Conservation (phyloP, 2,329 filamentous ascomycete species). For the Ophiostoma himal-ulmi region DNA sequence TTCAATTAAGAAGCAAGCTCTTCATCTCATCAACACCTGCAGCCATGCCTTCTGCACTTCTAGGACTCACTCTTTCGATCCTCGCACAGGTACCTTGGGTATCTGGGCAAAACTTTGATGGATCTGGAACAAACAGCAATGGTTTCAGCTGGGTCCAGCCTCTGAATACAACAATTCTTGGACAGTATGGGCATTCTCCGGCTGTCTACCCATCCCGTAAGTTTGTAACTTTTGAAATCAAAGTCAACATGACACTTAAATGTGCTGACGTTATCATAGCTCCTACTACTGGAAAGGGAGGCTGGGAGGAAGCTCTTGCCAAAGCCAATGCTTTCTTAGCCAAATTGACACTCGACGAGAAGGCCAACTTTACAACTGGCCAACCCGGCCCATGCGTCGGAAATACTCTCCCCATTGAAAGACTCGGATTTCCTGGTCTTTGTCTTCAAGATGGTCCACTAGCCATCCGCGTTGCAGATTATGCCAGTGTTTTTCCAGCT, state of each 20-base stretch:
- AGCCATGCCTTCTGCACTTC: conserved; percentile 10
- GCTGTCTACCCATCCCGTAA: not conserved
- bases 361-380: conserved; percentile 71
- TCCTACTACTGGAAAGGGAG: not conserved
- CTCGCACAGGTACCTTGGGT: conserved; percentile 3
- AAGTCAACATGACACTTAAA: not conserved
- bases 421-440: conserved; percentile 52
- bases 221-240: not conserved
- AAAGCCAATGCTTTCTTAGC: conserved; percentile 60
- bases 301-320: conserved; percentile 5
- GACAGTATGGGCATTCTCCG: conserved; percentile 8
- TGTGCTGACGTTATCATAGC: not conserved
- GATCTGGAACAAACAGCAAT: not conserved
- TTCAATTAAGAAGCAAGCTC: not conserved
- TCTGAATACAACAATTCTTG: not conserved
- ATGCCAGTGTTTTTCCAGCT: conserved; percentile 63
- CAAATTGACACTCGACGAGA: conserved; percentile 63
- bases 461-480: conserved; percentile 60
- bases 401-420: conserved; percentile 43
- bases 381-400: conserved; percentile 33
- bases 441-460: conserved; percentile 69
- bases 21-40: not conserved
- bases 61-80: conserved; percentile 10
- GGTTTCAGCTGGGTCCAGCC: not conserved
- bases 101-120: conserved; percentile 7